Evolutionary conservation across 257 asterid species (phyloP), one percentile per base, ranked within the genome.

Genomic region (Linaria vulgaris): DNA sequence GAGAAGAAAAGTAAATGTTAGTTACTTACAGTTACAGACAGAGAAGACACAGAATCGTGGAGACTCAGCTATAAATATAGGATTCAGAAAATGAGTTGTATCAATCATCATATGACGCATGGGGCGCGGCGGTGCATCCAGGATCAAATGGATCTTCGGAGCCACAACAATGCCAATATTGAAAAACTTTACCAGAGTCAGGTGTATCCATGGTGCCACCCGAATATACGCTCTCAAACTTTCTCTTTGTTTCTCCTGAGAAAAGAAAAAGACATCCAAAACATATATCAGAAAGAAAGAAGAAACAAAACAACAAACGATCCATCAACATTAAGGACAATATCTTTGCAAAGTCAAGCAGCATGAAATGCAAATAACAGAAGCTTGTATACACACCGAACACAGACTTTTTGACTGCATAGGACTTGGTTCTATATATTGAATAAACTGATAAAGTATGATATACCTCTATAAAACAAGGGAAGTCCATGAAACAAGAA

Each of bases 151-250:
- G 94, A 72, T 92, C 95, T 69, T 92, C 99, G 27, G 94, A 85
- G 1, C 95, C 99, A 81, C 99, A 92, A 65, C 99, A 92, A 76
- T 92, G 99, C 99, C 99, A 92, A 67, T 92, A 92, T 24, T 92
- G 90, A 6, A 72, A 67, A 30, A 92, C 88, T 73, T 79, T 82
- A 69, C 99, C 97, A 1, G 91, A 75, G 50, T 74, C 87, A 0
- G 97, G 94, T 24, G 97, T 89, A 64, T 81, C 76, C 94, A 94
- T 68, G 59, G 96, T 90, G 64, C 99, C 99, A 4, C 99, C 99
- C 0, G 82, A 34, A 60, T 89, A 72, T 15, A 87, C 97, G 43
- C 97, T 85, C 84, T 94, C 99, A 68, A 94, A 94, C 71, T 94
- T 94, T 80, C 99, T 87, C 80, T 63, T 84, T 1, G 99, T 92